These are phyloP conservation scores for Coemansia sp. DNA, from an alignment of 192 early-diverging fungal species.

Conservation along the genomic window DNA sequence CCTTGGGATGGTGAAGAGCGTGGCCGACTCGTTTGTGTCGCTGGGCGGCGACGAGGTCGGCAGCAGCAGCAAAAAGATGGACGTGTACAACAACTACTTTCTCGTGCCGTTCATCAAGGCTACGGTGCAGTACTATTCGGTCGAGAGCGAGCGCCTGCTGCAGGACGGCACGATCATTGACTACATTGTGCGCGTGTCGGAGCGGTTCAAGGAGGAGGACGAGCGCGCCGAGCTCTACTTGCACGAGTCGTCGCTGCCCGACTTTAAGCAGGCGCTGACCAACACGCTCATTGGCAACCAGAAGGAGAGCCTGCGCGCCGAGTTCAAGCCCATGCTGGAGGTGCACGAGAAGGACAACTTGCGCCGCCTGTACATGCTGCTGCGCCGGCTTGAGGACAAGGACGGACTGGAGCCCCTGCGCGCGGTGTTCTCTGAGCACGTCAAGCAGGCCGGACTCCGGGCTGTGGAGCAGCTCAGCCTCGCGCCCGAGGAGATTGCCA, in stretches of 20 bases:
- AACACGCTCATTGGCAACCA: conserved; percentile 83
- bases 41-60: conserved; percentile 69
- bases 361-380: conserved; percentile 78
- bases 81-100: conserved; percentile 86
- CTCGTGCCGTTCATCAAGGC: conserved; percentile 77
- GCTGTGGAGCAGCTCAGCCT: conserved; percentile 52
- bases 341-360: conserved; percentile 86
- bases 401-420: conserved; percentile 81
- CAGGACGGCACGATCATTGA: conserved; percentile 86
- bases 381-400: conserved; percentile 66
- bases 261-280: conserved; percentile 79
- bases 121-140: conserved; percentile 83
- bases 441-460: conserved; percentile 71
- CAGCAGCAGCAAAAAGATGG: conserved; percentile 73
- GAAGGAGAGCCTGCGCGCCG: conserved; percentile 76
- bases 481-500: conserved; percentile 54
- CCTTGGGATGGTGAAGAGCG: conserved; percentile 76
- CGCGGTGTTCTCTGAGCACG: conserved; percentile 70
- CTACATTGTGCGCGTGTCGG: conserved; percentile 91
- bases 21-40: conserved; percentile 89
- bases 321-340: conserved; percentile 88
- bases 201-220: conserved; percentile 77
- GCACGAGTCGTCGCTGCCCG: conserved; percentile 74
- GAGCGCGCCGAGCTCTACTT: conserved; percentile 83
- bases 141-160: conserved; percentile 86